phyloP scores from a whole-genome alignment of 2,329 filamentous ascomycete genomes.

The Albophoma yamanashiensis region DNA sequence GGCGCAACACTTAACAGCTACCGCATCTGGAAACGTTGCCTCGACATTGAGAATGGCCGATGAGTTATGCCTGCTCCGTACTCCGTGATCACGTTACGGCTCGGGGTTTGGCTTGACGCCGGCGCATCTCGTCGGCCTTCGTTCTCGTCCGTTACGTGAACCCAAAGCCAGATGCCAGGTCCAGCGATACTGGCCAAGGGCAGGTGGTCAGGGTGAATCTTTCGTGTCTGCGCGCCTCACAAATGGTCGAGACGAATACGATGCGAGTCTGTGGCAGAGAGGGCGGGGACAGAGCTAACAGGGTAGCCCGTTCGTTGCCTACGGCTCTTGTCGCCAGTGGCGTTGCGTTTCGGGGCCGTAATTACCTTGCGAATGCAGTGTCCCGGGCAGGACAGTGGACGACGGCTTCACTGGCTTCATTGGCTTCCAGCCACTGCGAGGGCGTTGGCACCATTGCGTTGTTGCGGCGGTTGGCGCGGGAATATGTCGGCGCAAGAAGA shows the following conservation, averaged over 20 bases:
- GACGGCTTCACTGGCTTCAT: background rate
- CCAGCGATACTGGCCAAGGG: background rate
- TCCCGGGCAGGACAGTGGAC: background rate
- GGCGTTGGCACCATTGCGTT: background rate
- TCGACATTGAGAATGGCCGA: background rate
- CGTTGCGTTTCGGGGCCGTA: background rate
- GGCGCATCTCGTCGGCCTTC: background rate
- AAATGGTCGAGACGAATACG: background rate
- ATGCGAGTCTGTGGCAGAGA: background rate
- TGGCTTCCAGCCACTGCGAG: background rate
- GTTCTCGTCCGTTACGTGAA: too few relatives aligned
- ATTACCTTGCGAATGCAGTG: background rate
- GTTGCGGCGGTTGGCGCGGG: background rate
- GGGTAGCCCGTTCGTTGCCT: too few relatives aligned
- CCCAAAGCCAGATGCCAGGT: too few relatives aligned
- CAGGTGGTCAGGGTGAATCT: background rate
- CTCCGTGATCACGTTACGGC: background rate
- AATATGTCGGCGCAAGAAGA: background rate
- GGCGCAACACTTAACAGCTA: background rate
- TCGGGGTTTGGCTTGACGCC: background rate
- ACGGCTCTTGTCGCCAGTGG: too few relatives aligned
- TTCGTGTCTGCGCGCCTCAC: background rate
- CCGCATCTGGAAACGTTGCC: background rate
- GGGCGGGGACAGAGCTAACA: background rate
- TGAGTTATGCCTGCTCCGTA: background rate